Percentiles rank a stretch among this genome's conserved stretches.
These are phyloP conservation scores for Corylus avellana DNA, from an alignment of 306 rosid genomes.

Conservation along the genomic window DNA sequence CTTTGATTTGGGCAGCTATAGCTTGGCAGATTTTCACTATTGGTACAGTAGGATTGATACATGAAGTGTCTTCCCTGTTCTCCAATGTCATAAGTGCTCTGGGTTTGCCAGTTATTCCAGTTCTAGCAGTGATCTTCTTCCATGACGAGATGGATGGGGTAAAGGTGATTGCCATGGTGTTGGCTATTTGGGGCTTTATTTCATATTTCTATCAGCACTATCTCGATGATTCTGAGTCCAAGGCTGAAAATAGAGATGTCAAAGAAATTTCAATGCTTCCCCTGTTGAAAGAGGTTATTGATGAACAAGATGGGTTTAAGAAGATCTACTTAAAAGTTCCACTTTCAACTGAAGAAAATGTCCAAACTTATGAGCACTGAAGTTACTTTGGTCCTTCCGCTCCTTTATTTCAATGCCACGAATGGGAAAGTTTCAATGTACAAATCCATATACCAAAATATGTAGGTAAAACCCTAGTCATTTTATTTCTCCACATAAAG, in stretches of 20 bases:
- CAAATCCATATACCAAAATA: neutral
- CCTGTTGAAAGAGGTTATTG: neutral
- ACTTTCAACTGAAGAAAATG: neutral
- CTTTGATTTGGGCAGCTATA: conserved; percentile 37
- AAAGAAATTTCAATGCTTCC: conserved; percentile 3
- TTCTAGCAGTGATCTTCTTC: conserved; percentile 43
- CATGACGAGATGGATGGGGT: conserved; percentile 46
- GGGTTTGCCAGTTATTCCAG: conserved; percentile 47
- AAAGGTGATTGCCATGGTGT: conserved; percentile 42
- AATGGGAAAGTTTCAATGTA: neutral
- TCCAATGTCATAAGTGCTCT: conserved; percentile 46
- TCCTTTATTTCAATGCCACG: neutral
- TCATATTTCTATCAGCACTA: conserved; percentile 50
- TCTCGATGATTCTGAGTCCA: conserved; percentile 24
- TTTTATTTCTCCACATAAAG: neutral
- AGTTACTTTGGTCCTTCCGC: neutral
- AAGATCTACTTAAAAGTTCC: neutral
- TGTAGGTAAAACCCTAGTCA: neutral
- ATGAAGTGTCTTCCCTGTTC: conserved; percentile 56
- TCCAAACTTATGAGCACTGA: neutral
- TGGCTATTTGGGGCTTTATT: conserved; percentile 50
- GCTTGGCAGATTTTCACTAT: conserved; percentile 36
- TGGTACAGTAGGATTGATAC: conserved; percentile 42
- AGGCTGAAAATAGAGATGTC: neutral
- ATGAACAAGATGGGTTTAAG: neutral